phyloP scores from a whole-genome alignment of 2,329 filamentous ascomycete genomes.

The Ophiostoma ips region DNA sequence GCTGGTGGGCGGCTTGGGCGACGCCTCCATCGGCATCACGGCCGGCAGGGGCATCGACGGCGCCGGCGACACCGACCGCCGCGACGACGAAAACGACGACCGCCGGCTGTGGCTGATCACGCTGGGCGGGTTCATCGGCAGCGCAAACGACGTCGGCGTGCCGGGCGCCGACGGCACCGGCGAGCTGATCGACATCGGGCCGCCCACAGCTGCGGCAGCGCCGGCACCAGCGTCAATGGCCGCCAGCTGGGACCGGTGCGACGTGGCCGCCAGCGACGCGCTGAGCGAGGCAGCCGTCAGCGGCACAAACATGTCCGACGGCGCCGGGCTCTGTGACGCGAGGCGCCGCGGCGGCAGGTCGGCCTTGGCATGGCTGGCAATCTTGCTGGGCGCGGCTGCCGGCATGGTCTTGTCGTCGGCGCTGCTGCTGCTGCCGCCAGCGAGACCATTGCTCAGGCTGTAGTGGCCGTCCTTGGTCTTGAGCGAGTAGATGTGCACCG shows the following conservation, averaged over 20 bases:
- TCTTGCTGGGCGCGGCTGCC: background rate
- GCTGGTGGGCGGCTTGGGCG: conserved; percentile 58
- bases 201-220: conserved; percentile 32
- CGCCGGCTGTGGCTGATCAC: conserved; percentile 81
- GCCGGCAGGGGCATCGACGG: conserved; percentile 88
- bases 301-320: conserved; percentile 49
- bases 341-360: conserved; percentile 86
- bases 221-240: conserved; percentile 36
- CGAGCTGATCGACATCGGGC: conserved; percentile 38
- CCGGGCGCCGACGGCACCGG: conserved; percentile 84
- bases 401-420: conserved; percentile 34
- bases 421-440: conserved; percentile 10
- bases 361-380: conserved; percentile 30
- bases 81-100: conserved; percentile 81
- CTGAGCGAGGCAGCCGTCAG: background rate
- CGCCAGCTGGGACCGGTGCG: conserved; percentile 48
- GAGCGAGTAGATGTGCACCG: conserved; percentile 91
- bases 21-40: conserved; percentile 85
- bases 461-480: conserved; percentile 96
- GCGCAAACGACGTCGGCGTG: conserved; percentile 74
- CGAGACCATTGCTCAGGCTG: conserved; percentile 36
- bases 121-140: conserved; percentile 91
- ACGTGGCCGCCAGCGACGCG: background rate
- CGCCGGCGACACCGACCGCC: conserved; percentile 82
- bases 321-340: conserved; percentile 82